These are phyloP conservation scores for Saccharomycopsis hybrid DNA, from an alignment of 1,139 yeast genomes.

Conservation along the genomic window DNA sequence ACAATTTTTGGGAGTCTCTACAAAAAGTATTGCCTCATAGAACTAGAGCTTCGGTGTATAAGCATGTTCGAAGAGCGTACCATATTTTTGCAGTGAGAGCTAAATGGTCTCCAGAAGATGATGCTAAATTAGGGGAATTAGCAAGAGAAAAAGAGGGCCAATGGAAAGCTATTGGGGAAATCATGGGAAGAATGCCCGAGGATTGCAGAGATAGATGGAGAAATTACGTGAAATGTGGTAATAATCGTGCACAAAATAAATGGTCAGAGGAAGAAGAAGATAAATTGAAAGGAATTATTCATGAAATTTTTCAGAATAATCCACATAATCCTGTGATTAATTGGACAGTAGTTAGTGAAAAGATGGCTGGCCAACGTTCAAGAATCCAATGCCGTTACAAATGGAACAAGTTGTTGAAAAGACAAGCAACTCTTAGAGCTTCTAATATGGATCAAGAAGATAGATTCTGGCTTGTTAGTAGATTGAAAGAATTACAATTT, in stretches of 20 bases:
- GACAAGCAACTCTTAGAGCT: conserved; percentile 48
- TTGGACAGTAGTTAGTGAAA: conserved; percentile 87
- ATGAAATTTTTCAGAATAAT: conserved; percentile 31
- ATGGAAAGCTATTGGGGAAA: conserved; percentile 78
- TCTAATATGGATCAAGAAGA: conserved; percentile 45
- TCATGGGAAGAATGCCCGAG: conserved; percentile 90
- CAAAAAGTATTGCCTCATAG: conserved; percentile 76
- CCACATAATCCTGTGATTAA: conserved; percentile 42
- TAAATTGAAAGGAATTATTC: conserved; percentile 49
- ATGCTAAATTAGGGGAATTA: conserved; percentile 53
- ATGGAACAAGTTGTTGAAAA: conserved; percentile 74
- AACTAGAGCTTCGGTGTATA: conserved; percentile 81
- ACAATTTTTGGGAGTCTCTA: conserved; percentile 80
- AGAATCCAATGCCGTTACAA: conserved; percentile 92
- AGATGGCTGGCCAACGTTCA: conserved; percentile 82
- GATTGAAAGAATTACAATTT: conserved; percentile 43
- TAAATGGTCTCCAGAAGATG: conserved; percentile 82
- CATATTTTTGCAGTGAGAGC: conserved; percentile 85
- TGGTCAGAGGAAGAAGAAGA: conserved; percentile 77
- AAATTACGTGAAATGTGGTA: conserved; percentile 88
- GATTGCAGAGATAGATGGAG: conserved; percentile 97
- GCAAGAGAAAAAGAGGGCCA: conserved; percentile 67
- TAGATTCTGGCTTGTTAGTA: conserved; percentile 50
- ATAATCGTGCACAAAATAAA: conserved; percentile 61
- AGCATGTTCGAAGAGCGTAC: conserved; percentile 84